Evolutionary conservation across 2,329 filamentous ascomycete species (phyloP).

Genomic region (Sordariomycetes sp.): DNA sequence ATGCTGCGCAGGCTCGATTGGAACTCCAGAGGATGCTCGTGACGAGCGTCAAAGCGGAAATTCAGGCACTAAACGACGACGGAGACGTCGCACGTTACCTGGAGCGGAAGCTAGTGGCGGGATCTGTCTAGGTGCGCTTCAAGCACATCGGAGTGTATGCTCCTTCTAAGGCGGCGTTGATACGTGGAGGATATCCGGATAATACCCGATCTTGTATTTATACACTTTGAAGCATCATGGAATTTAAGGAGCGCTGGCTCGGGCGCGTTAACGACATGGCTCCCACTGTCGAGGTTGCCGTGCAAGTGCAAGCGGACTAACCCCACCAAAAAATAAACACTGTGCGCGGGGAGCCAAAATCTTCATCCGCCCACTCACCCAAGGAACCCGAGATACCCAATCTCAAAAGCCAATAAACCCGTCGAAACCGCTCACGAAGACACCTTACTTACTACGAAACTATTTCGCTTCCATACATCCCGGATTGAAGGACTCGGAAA

Average conservation of each 20-base stretch:
- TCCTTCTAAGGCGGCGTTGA: not conserved
- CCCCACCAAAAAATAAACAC: not conserved
- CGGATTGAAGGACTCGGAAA: not conserved
- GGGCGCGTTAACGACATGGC: too few species aligned
- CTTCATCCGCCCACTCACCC: not conserved
- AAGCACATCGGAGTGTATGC: not conserved
- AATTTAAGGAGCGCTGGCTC: not conserved
- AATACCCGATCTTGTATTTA: not conserved
- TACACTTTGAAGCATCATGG: not conserved
- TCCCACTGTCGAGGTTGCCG: not conserved
- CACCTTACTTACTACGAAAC: not conserved
- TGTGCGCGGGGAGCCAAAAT: not conserved
- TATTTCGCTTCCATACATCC: not conserved
- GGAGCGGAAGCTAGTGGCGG: conserved; percentile 21
- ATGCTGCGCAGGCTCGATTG: conserved; percentile 24
- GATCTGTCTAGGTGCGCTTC: not conserved
- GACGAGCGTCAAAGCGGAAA: conserved; percentile 63
- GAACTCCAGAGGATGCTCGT: conserved; percentile 64
- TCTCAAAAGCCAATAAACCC: not conserved
- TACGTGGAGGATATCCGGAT: not conserved
- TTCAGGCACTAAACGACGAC: conserved; percentile 52
- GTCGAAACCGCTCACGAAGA: not conserved
- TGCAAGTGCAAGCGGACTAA: not conserved
- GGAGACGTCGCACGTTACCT: conserved; percentile 38
- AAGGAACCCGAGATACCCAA: too few species aligned